Percentiles rank a stretch among this genome's conserved stretches.
Conservation (phyloP, 148 eudicot genomes). For the Amaranthus cruentus region DNA sequence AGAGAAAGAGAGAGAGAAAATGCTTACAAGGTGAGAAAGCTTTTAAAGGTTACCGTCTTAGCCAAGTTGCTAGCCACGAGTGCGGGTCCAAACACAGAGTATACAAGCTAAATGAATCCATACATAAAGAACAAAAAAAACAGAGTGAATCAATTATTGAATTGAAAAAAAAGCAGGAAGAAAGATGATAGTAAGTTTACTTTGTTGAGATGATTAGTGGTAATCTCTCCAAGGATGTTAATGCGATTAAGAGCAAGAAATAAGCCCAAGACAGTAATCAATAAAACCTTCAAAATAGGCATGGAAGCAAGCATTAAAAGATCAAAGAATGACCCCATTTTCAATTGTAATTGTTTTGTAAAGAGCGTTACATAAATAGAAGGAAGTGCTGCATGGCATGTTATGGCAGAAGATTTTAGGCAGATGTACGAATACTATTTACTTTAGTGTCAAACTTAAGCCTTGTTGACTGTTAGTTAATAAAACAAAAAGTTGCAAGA, state of each 20-base stretch:
- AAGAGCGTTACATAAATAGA: background rate
- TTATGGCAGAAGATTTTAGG: too few species aligned
- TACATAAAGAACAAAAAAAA: background rate
- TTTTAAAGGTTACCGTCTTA: constrained; percentile 33
- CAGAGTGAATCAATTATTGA: background rate
- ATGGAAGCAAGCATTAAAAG: constrained; percentile 24
- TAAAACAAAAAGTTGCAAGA: too few species aligned
- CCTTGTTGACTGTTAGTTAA: too few species aligned
- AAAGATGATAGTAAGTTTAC: constrained; percentile 12
- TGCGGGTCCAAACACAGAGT: constrained; percentile 41
- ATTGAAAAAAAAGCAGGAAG: background rate
- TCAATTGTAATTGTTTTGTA: background rate
- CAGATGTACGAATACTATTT: too few species aligned
- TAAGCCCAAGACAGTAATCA: constrained; percentile 40
- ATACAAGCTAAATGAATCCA: constrained; percentile 27
- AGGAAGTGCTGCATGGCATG: too few species aligned
- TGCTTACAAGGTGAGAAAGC: constrained; percentile 34
- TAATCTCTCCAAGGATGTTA: constrained; percentile 36
- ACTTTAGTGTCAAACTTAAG: too few species aligned
- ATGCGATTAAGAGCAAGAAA: constrained; percentile 33
- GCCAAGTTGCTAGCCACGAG: constrained; percentile 39
- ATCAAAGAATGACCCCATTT: constrained; percentile 16
- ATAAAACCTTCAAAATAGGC: constrained; percentile 42
- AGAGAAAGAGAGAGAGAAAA: background rate
- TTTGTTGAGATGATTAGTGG: constrained; percentile 31